phyloP scores from a whole-genome alignment of 257 asterid genomes.

The Gentiana dahurica region DNA sequence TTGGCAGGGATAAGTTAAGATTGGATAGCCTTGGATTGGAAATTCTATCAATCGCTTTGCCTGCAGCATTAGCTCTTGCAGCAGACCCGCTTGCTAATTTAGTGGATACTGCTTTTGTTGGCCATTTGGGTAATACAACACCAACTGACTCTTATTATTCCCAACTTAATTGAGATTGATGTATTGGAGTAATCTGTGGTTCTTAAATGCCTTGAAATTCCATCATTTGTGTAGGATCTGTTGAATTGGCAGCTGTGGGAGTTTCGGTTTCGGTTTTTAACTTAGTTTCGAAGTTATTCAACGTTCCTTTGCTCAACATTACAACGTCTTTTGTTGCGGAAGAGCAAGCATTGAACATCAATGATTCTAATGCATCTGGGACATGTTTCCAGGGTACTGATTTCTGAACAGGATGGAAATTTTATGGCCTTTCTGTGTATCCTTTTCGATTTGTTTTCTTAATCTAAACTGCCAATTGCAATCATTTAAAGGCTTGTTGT shows the following conservation, averaged over 20 bases:
- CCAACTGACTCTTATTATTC: not conserved
- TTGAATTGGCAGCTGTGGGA: constrained; percentile 94
- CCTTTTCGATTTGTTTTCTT: not conserved
- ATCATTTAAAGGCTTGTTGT: constrained; percentile 1
- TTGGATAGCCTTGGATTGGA: constrained; percentile 63
- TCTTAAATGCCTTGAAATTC: not conserved
- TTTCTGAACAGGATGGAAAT: not conserved
- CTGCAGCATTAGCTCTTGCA: constrained; percentile 87
- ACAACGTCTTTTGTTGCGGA: constrained; percentile 97
- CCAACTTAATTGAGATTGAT: too few relatives aligned
- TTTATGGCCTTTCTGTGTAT: not conserved
- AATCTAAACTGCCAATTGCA: constrained; percentile 1
- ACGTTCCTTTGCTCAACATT: constrained; percentile 88
- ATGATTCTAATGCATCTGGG: constrained; percentile 20
- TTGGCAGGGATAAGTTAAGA: constrained; percentile 42
- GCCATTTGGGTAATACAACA: constrained; percentile 71
- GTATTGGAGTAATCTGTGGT: not conserved
- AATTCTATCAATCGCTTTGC: constrained; percentile 70
- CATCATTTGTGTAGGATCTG: constrained; percentile 49
- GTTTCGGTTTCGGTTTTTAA: constrained; percentile 84
- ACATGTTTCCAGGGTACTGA: constrained; percentile 27
- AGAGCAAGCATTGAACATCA: constrained; percentile 62
- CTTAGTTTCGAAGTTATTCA: constrained; percentile 80
- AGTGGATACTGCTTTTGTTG: constrained; percentile 79
- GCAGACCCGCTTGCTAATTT: constrained; percentile 87